Base-by-base conservation (phyloP, 768 basidiomycete species). In the Collybiopsis luxurians region DNA sequence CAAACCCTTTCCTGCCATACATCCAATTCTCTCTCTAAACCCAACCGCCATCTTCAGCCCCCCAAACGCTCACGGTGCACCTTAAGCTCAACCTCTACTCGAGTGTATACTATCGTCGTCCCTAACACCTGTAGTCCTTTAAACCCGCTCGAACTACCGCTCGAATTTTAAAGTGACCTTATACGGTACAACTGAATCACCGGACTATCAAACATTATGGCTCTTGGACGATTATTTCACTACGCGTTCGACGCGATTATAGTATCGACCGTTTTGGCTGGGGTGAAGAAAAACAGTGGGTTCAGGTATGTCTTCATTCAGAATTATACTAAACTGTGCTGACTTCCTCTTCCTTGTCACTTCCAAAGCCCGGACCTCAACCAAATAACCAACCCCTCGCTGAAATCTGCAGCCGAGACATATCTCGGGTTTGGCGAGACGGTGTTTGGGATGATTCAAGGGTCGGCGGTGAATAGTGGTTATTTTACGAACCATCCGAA, bases 341-440 rank as follows among this genome's bases (percentile, higher is more conserved):
- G 44, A 42, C 12, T n/a, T 1, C 17, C 36, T 50, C 44, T 53
- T 59, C 46, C 47, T 40, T 44, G n/a, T 49, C 59, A 34, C 6
- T 44, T 49, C 51, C 6, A 57, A 24, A 93, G 94, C 27, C 79
- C 87, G 24, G 76, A 92, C 63, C 83, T 89, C 17, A 74, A 78
- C 43, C 64, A 72, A 10, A 88, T 98, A 59, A 75, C 89, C 38
- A 93, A 98, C 65, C 80, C 88, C 2, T 94, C 89, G 9, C 59
- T 86, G 13, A 87, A 90, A 49, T 81, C 84, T 17, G 71, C 92
- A 10, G 86, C 91, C 2, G 90, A 97, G 63, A 83, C 80, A 57
- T 95, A 93, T 67, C 78, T 98, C 50, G 84, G 86, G 34, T 76
- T 94, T 24, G 96, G 96, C 51, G 96, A 98, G 72, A 85, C 87